Conservation (phyloP, 495 filamentous ascomycete genomes). For the Aspergillus bertholletiae region DNA sequence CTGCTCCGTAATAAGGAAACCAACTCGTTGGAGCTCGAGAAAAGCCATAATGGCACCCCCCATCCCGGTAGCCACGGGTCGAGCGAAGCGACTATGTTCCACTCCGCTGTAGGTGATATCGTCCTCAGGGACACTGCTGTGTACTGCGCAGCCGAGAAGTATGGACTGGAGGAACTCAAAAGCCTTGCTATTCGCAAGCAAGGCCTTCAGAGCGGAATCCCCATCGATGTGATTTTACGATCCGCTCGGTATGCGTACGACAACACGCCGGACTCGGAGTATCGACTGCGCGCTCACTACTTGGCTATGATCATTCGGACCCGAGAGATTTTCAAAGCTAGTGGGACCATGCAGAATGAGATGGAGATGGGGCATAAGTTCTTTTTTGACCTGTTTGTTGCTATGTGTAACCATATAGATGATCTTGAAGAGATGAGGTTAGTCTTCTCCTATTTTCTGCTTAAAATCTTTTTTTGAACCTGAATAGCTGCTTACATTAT, state of each 20-base stretch:
- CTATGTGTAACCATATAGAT: conserved; percentile 95
- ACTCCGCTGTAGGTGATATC: conserved; percentile 61
- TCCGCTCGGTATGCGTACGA: conserved; percentile 91
- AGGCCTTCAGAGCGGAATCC: conserved; percentile 80
- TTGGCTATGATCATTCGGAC: conserved; percentile 90
- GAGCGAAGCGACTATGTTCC: conserved; percentile 73
- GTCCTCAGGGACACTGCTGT: conserved; percentile 86
- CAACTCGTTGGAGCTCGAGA: conserved; percentile 68
- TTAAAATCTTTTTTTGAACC: neutral
- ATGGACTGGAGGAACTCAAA: conserved; percentile 83
- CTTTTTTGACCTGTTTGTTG: conserved; percentile 97
- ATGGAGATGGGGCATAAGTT: conserved; percentile 89
- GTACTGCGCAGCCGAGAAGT: conserved; percentile 87
- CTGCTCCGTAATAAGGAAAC: conserved; percentile 46
- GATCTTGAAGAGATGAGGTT: conserved; percentile 67
- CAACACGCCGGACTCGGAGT: conserved; percentile 88
- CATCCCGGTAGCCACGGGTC: conserved; percentile 54
- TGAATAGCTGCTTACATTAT: neutral
- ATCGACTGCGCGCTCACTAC: conserved; percentile 86
- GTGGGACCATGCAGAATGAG: conserved; percentile 95
- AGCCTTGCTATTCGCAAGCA: conserved; percentile 86
- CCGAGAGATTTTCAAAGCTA: conserved; percentile 91
- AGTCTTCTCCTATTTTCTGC: conserved; percentile 8
- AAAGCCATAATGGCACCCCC: conserved; percentile 39
- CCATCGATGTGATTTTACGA: conserved; percentile 81